Evolutionary conservation across 441 rosid species (phyloP), one percentile per base, ranked within the genome.

Genomic region (Kokia cookei): DNA sequence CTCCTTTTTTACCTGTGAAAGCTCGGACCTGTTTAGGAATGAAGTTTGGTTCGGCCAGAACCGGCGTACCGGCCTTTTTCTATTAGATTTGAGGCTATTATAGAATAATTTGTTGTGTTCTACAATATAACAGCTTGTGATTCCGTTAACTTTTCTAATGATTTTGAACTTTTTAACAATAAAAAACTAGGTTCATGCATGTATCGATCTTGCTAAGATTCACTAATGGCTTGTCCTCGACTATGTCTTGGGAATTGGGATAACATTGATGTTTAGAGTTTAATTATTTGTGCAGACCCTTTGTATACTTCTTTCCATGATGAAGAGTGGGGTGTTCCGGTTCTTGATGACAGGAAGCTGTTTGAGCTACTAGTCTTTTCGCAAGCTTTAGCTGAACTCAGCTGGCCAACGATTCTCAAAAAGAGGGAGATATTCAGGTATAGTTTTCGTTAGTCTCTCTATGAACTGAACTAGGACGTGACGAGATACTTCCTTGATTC

Each of bases 321-420:
- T 64, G 84, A 88, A 76, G 96, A 93, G 78, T 93, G 96, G 93
- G 99, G 98, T 60, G 84, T 90, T 82, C 89, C 92, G 0, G 89
- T 87, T 79, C 89, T 73, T 74, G 96, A 95, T 13, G 97, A 95
- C 77, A 73, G 63, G 74, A 95, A 84, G 80, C 83, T 95, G 78
- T 89, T 95, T 66, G 98, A 93, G 85, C 83, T 91, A 2, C 96
- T 91, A 58, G 97, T 95, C 3, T 90, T 85, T 83, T 91, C 97
- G 19, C 97, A 89, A 81, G 97, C 99, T 15, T 81, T 93, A 75
- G 96, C 97, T 65, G 99, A 95, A 83, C 82, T 89, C 75, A 90
- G 91, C 80, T 95, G 99, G 96, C 93, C 88, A 50, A 80, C 87
- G 14, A 89, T 95, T 54, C 89, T 95, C 43, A 82, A 69, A 40